Evolutionary conservation across 169 alveolate species (phyloP), one percentile per base, ranked within the genome.

Genomic region (Plasmodium gonderi): DNA sequence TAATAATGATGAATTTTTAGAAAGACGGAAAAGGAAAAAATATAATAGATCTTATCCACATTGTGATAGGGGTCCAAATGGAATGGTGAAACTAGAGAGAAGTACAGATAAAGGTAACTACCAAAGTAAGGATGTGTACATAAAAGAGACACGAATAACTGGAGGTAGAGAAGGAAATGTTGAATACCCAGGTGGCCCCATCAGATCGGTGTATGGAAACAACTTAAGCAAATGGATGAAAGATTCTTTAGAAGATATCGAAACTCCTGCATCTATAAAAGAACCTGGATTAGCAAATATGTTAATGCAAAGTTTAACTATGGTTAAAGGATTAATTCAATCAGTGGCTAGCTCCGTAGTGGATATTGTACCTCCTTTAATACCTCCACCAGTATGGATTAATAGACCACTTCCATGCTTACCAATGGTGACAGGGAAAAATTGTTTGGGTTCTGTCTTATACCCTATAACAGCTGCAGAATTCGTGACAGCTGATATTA

Each of bases 381-480:
- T 96, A 3, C 95, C 97, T 0, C 96, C 97, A 51, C 96, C 94
- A 83, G 68, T 93, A 5, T 82, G 92, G 96, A 77, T 91, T 11
- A 85, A 72, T 38, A 96, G 98, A 82, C 98, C 96, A 17, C 90
- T 96, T 60, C 98, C 98, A 65, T 96, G 98, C 69, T 90, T 96
- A 0, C 98, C 98, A 14, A 96, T 96, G 98, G 94, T 96, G 1
- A 96, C 98, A 8, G 98, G 98, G 17, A 68, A 90, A 54, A 96
- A 96, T 93, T 96, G 98, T 65, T 79, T 96, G 33, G 98, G 98
- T 5, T 95, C 97, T 9, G 96, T 96, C 23, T 90, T 96, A 60
- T 96, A 96, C 67, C 98, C 98, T 11, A 96, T 96, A 47, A 85
- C 97, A 7, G 96, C 97, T 33, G 82, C 98, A 26, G 98, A 96